A percentile compares a stretch with the other conserved stretches of the same genome.
phyloP scores from a whole-genome alignment of 1,139 yeast genomes.

The Candida sp. region DNA sequence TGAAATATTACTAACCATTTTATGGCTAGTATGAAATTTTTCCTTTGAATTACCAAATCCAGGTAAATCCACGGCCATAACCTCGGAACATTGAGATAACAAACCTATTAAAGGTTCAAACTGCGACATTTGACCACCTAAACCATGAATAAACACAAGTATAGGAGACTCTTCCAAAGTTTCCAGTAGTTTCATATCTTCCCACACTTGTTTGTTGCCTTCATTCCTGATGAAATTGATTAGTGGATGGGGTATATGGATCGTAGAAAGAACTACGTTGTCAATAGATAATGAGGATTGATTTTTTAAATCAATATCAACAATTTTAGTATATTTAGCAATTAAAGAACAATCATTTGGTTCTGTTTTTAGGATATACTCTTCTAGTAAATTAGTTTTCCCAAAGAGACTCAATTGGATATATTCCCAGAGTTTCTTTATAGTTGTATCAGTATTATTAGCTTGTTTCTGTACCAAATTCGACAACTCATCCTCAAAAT shows the following conservation, averaged over 20 bases:
- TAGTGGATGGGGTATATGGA: slow-evolving; percentile 56
- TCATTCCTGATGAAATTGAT: slow-evolving; percentile 44
- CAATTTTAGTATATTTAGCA: slow-evolving; percentile 43
- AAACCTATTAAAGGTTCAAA: slow-evolving; percentile 65
- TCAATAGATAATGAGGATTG: slow-evolving; percentile 25
- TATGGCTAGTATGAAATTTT: slow-evolving; percentile 13
- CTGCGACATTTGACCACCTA: slow-evolving; percentile 77
- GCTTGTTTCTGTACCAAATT: slow-evolving; percentile 9
- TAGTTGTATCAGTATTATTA: slow-evolving; percentile 16
- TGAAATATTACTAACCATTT: slow-evolving; percentile 21
- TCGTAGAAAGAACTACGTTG: slow-evolving; percentile 33
- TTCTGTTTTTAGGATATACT: slow-evolving; percentile 35
- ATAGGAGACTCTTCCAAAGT: slow-evolving; percentile 53
- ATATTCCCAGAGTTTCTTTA: slow-evolving; percentile 24
- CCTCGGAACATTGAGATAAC: slow-evolving; percentile 63
- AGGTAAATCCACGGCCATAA: slow-evolving; percentile 66
- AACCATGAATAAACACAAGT: slow-evolving; percentile 64
- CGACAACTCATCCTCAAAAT: slow-evolving; percentile 5
- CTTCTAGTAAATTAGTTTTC: slow-evolving; percentile 33
- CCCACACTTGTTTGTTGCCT: slow-evolving; percentile 17
- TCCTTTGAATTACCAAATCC: slow-evolving; percentile 64
- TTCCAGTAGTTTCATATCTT: slow-evolving; percentile 11
- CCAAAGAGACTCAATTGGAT: slow-evolving; percentile 20
- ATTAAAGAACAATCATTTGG: slow-evolving; percentile 56
- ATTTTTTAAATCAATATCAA: slow-evolving; percentile 27